These are phyloP conservation scores for Cardamine chenopodiifolia DNA, from an alignment of 345 rosid genomes.

Conservation along the genomic window DNA sequence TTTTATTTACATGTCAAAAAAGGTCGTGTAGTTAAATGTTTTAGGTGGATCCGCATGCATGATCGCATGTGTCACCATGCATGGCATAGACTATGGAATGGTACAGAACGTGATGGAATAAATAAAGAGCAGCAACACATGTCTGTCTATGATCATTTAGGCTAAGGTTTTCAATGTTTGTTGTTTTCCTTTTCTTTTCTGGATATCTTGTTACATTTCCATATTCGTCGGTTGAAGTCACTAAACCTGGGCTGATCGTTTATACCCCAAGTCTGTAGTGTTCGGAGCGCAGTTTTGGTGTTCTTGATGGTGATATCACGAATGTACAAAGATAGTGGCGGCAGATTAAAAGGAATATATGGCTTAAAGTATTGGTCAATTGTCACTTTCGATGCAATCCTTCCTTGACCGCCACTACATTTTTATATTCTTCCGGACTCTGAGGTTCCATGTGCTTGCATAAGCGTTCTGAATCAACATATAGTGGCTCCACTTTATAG, in stretches of 20 bases:
- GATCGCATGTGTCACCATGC: background rate
- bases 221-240: background rate
- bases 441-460: conserved; percentile 63
- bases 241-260: background rate
- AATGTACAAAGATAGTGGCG: conserved; percentile 82
- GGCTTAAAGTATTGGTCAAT: conserved; percentile 80
- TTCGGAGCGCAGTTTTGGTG: conserved; percentile 41
- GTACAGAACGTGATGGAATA: background rate
- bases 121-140: background rate
- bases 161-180: background rate
- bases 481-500: conserved; percentile 66
- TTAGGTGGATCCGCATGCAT: background rate
- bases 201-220: background rate
- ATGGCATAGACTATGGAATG: too few species aligned
- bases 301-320: conserved; percentile 65
- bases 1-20: background rate
- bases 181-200: background rate
- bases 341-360: conserved; percentile 58
- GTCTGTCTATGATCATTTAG: conserved; percentile 1
- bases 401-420: conserved; percentile 69
- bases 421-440: conserved; percentile 63
- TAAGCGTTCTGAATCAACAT: conserved; percentile 55
- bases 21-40: background rate
- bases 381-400: conserved; percentile 66
- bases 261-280: background rate